Evolutionary conservation across 352 stramenopile genomes (phyloP), one percentile per base, ranked within the genome.

Genomic region (Phytophthora boehmeriae): DNA sequence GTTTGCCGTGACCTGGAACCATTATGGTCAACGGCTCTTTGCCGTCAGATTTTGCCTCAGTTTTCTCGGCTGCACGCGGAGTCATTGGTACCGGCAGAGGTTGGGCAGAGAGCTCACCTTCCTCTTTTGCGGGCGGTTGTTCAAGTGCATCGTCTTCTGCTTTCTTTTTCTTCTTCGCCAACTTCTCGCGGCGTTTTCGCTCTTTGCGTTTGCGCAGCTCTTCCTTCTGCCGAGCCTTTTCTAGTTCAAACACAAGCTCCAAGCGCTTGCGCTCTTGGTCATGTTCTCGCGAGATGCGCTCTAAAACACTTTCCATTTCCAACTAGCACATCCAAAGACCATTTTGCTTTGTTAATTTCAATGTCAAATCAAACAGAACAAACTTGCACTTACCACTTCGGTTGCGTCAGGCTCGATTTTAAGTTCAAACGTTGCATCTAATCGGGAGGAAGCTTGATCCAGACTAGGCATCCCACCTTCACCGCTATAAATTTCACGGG

Each of bases 211-310:
- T 85, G 10, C 76, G 66, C 8, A 89, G 34, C 6, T 88, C 82
- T 44, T 91, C 78, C 38, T 89, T 87, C 52, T 89, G 82, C 0
- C 74, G 75, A 6, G 82, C 79, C 50, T 89, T 89, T 34, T 89
- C 82, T 3, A 91, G 41, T 34, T 89, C 67, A 41, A 89, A 86
- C 0, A 89, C 66, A 8, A 91, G 59, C 34, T 91, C 80, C 13
- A 91, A 51, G 0, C 79, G 57, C 46, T 79, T 78, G 4, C 80
- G 73, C 39, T 91, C 82, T 25, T 89, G 75, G 23, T 88, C 74
- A 38, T 91, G 82, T 41, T 91, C 82, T 1, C 65, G 59, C 2
- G 82, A 89, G n/a, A 91, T 89, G 25, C 76, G 71, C 23, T 86
- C 71, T 22, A 89, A 55, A 0, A 86, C 75, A 2, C 54, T 79